Base-by-base conservation (phyloP, 208 protist species). In the Vickermania ingenoplastis region DNA sequence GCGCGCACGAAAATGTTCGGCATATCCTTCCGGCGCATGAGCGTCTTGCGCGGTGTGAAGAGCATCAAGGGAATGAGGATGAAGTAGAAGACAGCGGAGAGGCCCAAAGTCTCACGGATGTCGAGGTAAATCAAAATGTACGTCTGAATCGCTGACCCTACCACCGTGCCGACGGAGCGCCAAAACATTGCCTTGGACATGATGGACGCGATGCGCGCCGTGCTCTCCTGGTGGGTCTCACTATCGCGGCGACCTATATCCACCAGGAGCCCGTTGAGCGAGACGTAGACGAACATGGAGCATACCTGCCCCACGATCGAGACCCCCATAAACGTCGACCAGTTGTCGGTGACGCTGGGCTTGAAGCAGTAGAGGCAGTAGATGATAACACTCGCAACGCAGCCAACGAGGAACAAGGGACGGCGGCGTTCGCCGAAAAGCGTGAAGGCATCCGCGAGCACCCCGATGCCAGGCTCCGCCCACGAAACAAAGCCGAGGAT, bases 101-200 rank as follows among this genome's bases (percentile, higher is more conserved):
- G 36, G n/a, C 68, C 65, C 0, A 79, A 57, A 3, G 73, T 5
- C 29, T 55, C 17, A 21, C 52, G 56, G 41, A 69, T 60, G 2
- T 31, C 17, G n/a, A 69, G 13, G 17, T 14, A 30, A 21, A 57
- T 1, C 0, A 75, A 48, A 5, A 79, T 48, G 17, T 51, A 31
- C 0, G 64, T 61, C 54, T 79, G 73, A 21, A 79, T 63, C 1
- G 74, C 30, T 11, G 69, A 59, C 14, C 69, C 66, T 3, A 31
- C 56, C 17, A 83, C 61, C 24, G 61, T 67, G 2, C 77, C 72
- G 21, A 55, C 27, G 11, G 77, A 77, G 22, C 77, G 72, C 64
- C 64, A 79, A 14, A 79, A 48, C 73, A 79, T 83, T 41, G 73
- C 67, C 57, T 68, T 71, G 29, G 73, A 41, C 69, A 79, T 71